Evolutionary conservation across 441 rosid genomes (phyloP).

Genomic region (Jatropha multifida): DNA sequence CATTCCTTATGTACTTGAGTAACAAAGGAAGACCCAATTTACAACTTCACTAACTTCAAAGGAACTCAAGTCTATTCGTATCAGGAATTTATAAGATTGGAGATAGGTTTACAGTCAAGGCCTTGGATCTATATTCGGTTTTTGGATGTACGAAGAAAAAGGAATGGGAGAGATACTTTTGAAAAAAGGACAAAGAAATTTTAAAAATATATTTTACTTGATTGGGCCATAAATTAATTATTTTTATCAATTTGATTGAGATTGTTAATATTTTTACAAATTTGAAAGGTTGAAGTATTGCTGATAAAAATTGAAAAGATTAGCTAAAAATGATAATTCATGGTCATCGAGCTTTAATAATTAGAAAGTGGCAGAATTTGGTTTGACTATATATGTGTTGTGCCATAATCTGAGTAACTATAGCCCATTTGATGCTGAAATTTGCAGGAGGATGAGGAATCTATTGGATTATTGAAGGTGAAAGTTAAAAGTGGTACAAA

Average conservation of each 20-base stretch:
- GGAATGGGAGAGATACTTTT: too few species aligned
- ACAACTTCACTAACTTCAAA: neutral
- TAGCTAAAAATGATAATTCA: neutral
- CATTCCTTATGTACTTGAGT: neutral
- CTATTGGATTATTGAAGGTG: slow-evolving; percentile 80
- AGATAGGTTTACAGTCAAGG: too few species aligned
- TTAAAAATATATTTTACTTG: too few species aligned
- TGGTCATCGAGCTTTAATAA: neutral
- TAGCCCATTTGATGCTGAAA: slow-evolving; percentile 25
- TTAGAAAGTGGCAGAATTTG: slow-evolving; percentile 1
- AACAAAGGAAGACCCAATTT: neutral
- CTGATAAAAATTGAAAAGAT: neutral
- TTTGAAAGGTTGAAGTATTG: too few species aligned
- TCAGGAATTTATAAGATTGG: neutral
- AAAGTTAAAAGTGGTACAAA: slow-evolving; percentile 69
- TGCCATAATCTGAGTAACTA: slow-evolving; percentile 6
- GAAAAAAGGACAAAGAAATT: too few species aligned
- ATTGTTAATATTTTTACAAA: too few species aligned
- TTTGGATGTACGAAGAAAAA: too few species aligned
- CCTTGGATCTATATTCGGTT: too few species aligned
- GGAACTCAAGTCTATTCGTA: neutral
- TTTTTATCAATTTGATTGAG: too few species aligned
- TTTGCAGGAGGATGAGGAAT: slow-evolving; percentile 69
- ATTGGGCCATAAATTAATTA: too few species aligned
- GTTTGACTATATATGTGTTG: slow-evolving; percentile 14